Percentiles rank a stretch among this genome's conserved stretches.
phyloP scores from a whole-genome alignment of 352 stramenopile species.

The Globisporangium lucens region DNA sequence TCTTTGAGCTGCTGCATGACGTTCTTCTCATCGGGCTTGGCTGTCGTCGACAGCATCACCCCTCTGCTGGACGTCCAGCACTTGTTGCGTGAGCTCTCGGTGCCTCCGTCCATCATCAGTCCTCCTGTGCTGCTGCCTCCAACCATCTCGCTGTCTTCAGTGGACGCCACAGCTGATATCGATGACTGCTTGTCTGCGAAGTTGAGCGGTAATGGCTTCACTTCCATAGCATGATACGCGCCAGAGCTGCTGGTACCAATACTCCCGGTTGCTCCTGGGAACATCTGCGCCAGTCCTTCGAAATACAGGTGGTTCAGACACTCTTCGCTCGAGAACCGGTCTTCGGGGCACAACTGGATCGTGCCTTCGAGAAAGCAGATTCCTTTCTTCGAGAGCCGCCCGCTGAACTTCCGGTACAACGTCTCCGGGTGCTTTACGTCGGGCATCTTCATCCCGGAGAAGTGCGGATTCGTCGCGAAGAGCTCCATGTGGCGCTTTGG shows the following conservation, averaged over 20 bases:
- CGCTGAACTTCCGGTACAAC: constrained; percentile 88
- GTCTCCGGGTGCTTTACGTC: constrained; percentile 92
- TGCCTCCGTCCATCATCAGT: constrained; percentile 21
- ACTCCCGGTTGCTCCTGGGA: background rate
- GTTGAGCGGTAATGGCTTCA: constrained; percentile 31
- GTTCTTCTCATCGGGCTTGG: constrained; percentile 38
- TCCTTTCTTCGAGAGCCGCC: constrained; percentile 80
- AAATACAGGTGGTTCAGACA: constrained; percentile 89
- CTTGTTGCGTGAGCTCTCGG: constrained; percentile 39
- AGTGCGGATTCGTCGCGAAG: constrained; percentile 90
- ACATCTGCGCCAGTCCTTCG: constrained; percentile 49
- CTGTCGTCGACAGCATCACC: background rate
- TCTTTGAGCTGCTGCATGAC: constrained; percentile 24
- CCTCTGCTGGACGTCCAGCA: constrained; percentile 30
- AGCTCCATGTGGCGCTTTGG: constrained; percentile 91
- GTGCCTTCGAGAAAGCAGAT: constrained; percentile 80
- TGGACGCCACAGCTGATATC: constrained; percentile 9
- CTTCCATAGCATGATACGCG: constrained; percentile 19
- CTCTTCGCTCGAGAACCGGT: constrained; percentile 70
- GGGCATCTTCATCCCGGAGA: constrained; percentile 91
- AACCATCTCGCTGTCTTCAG: constrained; percentile 18
- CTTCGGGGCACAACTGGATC: constrained; percentile 72
- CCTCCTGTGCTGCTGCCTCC: constrained; percentile 13
- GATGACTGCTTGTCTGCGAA: constrained; percentile 27
- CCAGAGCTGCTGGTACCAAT: constrained; percentile 9